Evolutionary conservation across 1,284 basidiomycete genomes (phyloP).

Genomic region (Pyrrhoderma noxium): DNA sequence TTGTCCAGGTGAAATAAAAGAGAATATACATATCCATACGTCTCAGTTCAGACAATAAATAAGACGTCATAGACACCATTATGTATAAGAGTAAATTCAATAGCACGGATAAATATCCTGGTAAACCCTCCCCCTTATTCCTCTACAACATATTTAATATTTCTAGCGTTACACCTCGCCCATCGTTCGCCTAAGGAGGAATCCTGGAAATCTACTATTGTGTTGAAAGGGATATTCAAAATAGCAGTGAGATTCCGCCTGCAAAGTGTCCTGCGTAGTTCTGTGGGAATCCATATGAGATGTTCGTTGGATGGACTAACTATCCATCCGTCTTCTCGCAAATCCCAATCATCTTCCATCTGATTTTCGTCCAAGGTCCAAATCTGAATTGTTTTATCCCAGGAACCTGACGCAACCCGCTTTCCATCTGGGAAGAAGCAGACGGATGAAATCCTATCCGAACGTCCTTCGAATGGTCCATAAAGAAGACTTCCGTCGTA

Average conservation of each 20-base stretch:
- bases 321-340: neutral
- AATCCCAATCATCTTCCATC: neutral
- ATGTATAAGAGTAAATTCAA: too few relatives aligned
- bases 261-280: neutral
- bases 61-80: too few relatives aligned
- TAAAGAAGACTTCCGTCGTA: slow-evolving; percentile 20
- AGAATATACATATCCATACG: too few relatives aligned
- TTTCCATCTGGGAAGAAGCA: neutral
- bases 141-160: neutral
- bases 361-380: neutral
- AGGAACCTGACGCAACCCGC: neutral
- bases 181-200: neutral
- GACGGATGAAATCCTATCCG: neutral
- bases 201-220: neutral
- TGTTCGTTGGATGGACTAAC: neutral
- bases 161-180: neutral
- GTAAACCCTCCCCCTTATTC: neutral
- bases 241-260: neutral
- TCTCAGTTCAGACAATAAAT: too few relatives aligned
- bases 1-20: too few relatives aligned
- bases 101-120: too few relatives aligned
- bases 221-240: neutral
- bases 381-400: neutral
- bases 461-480: neutral
- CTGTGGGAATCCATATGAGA: neutral